These are phyloP conservation scores for Erucastrum elatum DNA, from an alignment of 345 rosid species.

Conservation along the genomic window DNA sequence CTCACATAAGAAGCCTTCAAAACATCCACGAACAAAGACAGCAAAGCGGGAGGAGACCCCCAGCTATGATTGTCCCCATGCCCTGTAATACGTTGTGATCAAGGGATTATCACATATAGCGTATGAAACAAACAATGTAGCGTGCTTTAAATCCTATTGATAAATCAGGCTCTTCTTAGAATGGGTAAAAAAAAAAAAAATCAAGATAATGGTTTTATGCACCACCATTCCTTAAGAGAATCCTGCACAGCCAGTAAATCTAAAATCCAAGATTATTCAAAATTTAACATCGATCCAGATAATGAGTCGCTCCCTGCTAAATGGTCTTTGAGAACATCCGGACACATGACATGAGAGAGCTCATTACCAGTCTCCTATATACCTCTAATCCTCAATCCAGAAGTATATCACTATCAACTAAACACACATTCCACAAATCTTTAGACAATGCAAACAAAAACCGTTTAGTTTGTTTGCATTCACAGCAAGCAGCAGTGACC, in stretches of 20 bases:
- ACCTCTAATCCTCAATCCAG: neutral
- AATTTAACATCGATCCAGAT: neutral
- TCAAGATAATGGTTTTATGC: neutral
- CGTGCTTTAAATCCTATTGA: neutral
- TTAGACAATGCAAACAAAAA: neutral
- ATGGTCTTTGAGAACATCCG: neutral
- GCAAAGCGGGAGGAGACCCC: neutral
- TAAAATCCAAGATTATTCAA: neutral
- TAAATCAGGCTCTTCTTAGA: neutral
- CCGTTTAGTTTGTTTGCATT: neutral
- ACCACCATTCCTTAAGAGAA: neutral
- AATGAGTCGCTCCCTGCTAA: neutral
- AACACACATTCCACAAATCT: neutral
- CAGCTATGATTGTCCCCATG: slow-evolving; percentile 28
- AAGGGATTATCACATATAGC: neutral
- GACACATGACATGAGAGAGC: slow-evolving; percentile 16
- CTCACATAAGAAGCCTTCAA: neutral
- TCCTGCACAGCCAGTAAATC: neutral
- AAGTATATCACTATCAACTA: neutral
- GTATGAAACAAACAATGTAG: neutral
- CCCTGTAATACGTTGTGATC: slow-evolving; percentile 7
- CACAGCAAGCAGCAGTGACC: neutral
- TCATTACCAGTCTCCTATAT: neutral
- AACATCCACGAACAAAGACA: neutral
- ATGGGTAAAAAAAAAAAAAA: neutral